These are phyloP conservation scores for Calonectria pauciramosa DNA, from an alignment of 2,329 filamentous ascomycete genomes.

Conservation along the genomic window DNA sequence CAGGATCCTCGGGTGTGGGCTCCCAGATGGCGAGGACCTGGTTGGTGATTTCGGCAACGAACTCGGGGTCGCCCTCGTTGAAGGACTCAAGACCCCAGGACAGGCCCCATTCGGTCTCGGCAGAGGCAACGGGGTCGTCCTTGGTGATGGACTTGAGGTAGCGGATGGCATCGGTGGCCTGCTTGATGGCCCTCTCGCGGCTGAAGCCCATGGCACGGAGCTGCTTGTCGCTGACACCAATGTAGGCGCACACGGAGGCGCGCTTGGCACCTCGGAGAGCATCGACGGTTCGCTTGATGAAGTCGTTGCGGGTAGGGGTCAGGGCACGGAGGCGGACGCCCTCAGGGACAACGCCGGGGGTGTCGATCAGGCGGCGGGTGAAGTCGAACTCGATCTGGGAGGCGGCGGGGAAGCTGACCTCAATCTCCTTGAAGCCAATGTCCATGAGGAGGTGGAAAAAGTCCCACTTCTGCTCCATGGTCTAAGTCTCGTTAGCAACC, in stretches of 20 bases:
- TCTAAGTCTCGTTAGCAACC: constrained; percentile 63
- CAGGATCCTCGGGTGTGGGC: constrained; percentile 81
- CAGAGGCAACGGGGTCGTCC: constrained; percentile 71
- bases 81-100: constrained; percentile 92
- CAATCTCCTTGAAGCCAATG: constrained; percentile 97
- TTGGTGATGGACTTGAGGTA: constrained; percentile 92
- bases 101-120: constrained; percentile 77
- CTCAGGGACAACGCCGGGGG: constrained; percentile 53
- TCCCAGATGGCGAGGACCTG: constrained; percentile 96
- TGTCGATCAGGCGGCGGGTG: constrained; percentile 76
- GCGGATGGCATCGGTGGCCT: constrained; percentile 86
- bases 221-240: constrained; percentile 97
- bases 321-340: constrained; percentile 95
- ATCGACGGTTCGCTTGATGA: constrained; percentile 92
- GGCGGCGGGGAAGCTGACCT: constrained; percentile 94
- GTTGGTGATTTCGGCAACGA: constrained; percentile 85
- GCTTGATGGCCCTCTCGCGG: constrained; percentile 84
- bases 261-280: constrained; percentile 92
- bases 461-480: constrained; percentile 92
- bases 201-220: constrained; percentile 91
- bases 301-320: constrained; percentile 90
- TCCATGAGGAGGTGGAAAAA: constrained; percentile 96
- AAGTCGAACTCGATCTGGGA: constrained; percentile 98
- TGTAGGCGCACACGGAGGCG: constrained; percentile 94
- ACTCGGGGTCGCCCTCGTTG: constrained; percentile 90